Evolutionary conservation across 169 alveolate genomes (phyloP), one percentile per base, ranked within the genome.

Genomic region (Cyclospora cayetanensis): DNA sequence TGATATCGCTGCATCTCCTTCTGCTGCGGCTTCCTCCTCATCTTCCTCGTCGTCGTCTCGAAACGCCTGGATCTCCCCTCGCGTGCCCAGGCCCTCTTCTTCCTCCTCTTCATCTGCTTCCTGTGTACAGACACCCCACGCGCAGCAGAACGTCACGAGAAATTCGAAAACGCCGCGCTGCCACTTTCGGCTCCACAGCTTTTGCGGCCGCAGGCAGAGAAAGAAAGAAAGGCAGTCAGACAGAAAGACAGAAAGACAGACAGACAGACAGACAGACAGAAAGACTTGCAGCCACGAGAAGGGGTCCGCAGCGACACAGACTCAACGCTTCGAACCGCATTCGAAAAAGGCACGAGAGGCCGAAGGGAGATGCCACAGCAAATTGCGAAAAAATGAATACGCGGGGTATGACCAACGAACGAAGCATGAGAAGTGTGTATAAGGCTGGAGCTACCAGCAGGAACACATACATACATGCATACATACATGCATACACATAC

Each of bases 41-140:
- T 55, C 93, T 25, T 68, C 86, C 46, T 11, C 88, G 29, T 55
- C 89, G 55, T 65, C 70, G 50, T 79, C 92, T 12, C 87, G 65
- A 22, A 74, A 60, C 18, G 88, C 55, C 37, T 79, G 72, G 53
- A 85, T 68, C 66, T 91, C 83, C 65, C 94, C 77, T 70, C 95
- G 76, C 84, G 92, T 52, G 77, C 77, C 60, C 79, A 55, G 53
- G 27, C 66, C 90, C 53, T 90, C 90, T 65, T 80, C 90, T 35
- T 90, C 85, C 18, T 80, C 93, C 25, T 90, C 93, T n/a, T 90
- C 90, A 25, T 70, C 88, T 9, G 52, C 74, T 9, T 39, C 63
- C 52, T 2, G 60, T 41, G 20, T 4, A 3, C 63, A 11, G 37
- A 41, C 65, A 65, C 41, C 70, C 18, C 34, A 39, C 79, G 12